Percentiles rank a stretch among this genome's conserved stretches.
Conservation (phyloP, 2,329 filamentous ascomycete genomes). For the Truncatella angustata region DNA sequence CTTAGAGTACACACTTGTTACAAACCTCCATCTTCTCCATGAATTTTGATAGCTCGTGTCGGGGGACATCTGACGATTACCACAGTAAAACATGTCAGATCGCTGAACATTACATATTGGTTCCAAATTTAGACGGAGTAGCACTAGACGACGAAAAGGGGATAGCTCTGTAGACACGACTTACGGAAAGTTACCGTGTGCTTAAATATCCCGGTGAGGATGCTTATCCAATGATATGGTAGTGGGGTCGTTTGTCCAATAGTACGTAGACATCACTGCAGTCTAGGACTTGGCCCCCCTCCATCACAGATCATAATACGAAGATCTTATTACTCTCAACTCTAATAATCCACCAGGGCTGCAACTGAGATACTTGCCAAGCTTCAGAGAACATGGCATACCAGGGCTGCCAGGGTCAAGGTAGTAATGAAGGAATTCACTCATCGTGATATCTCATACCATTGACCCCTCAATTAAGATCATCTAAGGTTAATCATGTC, state of each 20-base stretch:
- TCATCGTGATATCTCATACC: background rate
- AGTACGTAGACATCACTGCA: background rate
- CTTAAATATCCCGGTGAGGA: background rate
- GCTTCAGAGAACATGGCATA: background rate
- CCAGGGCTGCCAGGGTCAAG: background rate
- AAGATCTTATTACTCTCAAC: conserved; percentile 3
- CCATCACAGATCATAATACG: conserved; percentile 1
- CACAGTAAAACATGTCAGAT: background rate
- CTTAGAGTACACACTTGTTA: background rate
- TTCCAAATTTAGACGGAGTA: conserved; percentile 1
- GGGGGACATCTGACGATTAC: background rate
- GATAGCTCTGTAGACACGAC: background rate
- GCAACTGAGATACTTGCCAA: background rate
- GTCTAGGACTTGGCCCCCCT: background rate
- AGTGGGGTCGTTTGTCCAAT: background rate
- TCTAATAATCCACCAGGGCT: background rate
- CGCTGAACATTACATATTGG: background rate
- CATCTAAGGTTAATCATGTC: too few relatives aligned
- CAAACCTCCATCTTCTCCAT: background rate
- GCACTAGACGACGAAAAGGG: background rate
- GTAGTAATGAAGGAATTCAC: background rate
- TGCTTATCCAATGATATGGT: conserved; percentile 6
- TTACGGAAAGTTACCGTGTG: too few relatives aligned
- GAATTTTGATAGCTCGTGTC: background rate
- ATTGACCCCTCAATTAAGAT: too few relatives aligned